These are phyloP conservation scores for Choricystis sp. DNA, from an alignment of 139 green algal species.

Conservation along the genomic window DNA sequence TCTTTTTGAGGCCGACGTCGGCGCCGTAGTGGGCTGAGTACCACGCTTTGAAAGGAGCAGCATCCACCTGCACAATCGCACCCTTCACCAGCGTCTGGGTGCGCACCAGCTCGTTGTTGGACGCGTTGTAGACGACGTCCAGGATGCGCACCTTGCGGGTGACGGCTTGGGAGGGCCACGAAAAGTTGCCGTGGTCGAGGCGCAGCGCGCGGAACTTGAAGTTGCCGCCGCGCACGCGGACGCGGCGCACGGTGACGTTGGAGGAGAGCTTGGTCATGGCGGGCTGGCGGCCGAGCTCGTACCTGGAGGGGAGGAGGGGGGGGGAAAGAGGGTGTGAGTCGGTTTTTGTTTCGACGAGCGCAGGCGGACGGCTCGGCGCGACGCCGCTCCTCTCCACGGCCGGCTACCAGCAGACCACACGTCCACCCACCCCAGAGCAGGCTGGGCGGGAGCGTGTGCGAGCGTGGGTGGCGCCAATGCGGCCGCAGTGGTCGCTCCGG, in stretches of 20 bases:
- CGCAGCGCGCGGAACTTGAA: conserved; percentile 95
- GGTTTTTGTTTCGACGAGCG: no score
- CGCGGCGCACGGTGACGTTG: conserved; percentile 70
- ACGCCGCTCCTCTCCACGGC: no score
- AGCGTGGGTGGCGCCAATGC: no score
- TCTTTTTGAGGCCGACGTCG: conserved; percentile 84
- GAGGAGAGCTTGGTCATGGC: conserved; percentile 91
- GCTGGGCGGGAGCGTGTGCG: no score
- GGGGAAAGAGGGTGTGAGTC: not conserved
- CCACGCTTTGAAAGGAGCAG: conserved; percentile 88
- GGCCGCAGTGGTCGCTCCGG: no score
- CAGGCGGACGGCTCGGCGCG: no score
- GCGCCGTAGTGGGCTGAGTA: conserved; percentile 92
- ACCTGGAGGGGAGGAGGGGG: conserved; percentile 37
- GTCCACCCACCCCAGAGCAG: no score
- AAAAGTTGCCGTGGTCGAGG: conserved; percentile 93
- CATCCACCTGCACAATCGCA: conserved; percentile 86
- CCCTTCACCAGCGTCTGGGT: conserved; percentile 99
- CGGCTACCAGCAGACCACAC: no score
- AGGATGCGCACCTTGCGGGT: conserved; percentile 90
- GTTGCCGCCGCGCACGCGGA: conserved; percentile 91
- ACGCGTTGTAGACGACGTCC: conserved; percentile 96
- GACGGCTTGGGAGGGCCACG: conserved; percentile 74
- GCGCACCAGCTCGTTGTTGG: conserved; percentile 98
- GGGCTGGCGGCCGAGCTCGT: conserved; percentile 88